Percentiles rank a stretch among this genome's conserved stretches.
phyloP scores from a whole-genome alignment of 202 grass and related monocot species.

The Brachypodium distachyon region DNA sequence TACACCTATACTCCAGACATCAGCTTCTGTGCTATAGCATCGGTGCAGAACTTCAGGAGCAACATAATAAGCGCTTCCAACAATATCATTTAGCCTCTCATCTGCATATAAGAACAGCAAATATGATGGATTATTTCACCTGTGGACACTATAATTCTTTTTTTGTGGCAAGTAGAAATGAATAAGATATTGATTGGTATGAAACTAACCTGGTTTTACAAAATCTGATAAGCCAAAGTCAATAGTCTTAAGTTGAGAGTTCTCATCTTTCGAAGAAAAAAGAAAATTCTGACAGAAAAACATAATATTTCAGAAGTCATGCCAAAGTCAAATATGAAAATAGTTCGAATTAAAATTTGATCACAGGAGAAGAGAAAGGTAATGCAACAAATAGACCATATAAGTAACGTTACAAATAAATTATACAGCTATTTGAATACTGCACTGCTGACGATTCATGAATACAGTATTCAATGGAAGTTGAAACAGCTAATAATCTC shows the following conservation, averaged over 20 bases:
- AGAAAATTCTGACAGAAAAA: slow-evolving; percentile 64
- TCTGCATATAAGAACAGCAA: slow-evolving; percentile 29
- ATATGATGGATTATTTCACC: neutral
- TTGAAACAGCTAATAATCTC: neutral
- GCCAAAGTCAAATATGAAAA: slow-evolving; percentile 4
- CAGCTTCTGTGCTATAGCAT: slow-evolving; percentile 76
- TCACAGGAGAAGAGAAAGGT: neutral
- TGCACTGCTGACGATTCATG: neutral
- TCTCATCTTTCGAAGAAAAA: slow-evolving; percentile 67
- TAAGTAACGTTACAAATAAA: neutral
- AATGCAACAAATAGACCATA: neutral
- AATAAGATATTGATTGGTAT: neutral
- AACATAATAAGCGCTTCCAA: slow-evolving; percentile 85
- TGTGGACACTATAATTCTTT: neutral
- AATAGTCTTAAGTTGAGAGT: slow-evolving; percentile 60
- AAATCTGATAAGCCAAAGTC: slow-evolving; percentile 80
- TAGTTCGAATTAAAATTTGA: neutral
- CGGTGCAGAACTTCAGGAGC: slow-evolving; percentile 79
- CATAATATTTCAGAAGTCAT: neutral
- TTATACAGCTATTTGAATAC: neutral
- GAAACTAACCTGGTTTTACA: slow-evolving; percentile 65
- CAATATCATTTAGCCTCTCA: slow-evolving; percentile 77
- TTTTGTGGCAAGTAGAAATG: neutral
- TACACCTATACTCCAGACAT: slow-evolving; percentile 85
- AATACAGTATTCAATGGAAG: neutral